Evolutionary conservation across 371 early-diverging fungal genomes (phyloP), one percentile per base, ranked within the genome.

Genomic region (Rhizomucor pusillus): DNA sequence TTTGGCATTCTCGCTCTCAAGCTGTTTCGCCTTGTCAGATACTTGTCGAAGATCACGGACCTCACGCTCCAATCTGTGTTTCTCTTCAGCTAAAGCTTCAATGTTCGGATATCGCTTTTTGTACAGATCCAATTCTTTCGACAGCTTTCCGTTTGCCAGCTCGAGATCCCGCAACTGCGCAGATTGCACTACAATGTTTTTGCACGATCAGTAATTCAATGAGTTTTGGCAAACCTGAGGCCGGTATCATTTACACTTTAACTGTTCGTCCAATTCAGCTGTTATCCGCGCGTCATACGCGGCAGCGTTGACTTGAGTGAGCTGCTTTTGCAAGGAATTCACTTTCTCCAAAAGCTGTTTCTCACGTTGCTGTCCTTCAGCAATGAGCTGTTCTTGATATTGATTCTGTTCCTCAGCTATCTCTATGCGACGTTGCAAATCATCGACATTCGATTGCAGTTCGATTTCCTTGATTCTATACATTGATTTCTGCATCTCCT

Each of bases 1-100:
- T n/a, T 39, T 47, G 11, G 54, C 47, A 40, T 62, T 62, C 29
- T 62, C 63, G 5, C 41, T 34, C 25, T 62, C 57, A 24, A 62
- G 19, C 16, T 41, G 46, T 19, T 43, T 49, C 19, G 43, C 46
- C 36, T 37, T 47, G 12, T 44, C 23, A 46, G 43, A 3, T 44
- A 41, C 46, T 49, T 47, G 29, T 29, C 29, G 29, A 29, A 29
- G 29, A 5, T 29, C 29, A 29, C 29, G 29, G 5, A 29, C 29
- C 37, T 54, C 54, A 11, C 57, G 54, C 6, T 57, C 50, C 50
- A 62, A 36, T 11, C 39, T 39, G 20, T 53, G 43, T 19, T 57
- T 62, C 23, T 62, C 47, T 19, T 57, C 58, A 13, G 48, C 50
- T 2, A 62, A 18, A 44, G 45, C 29, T 41, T 62, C 57, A 3